Evolutionary conservation across 306 rosid species (phyloP).

Genomic region (Acacia crassicarpa): DNA sequence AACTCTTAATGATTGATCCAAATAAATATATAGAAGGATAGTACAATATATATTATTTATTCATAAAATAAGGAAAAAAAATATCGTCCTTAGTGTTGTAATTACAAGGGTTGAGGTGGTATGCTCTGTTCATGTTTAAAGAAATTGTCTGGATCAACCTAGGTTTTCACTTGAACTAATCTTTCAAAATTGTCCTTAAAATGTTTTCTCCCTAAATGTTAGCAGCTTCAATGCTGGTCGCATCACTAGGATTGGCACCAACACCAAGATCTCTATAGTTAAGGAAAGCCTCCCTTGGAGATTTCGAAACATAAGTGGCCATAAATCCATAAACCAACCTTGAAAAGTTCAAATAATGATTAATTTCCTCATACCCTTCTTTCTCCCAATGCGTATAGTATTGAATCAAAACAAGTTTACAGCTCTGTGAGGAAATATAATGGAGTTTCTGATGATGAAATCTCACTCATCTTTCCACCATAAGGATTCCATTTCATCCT

Average conservation of each 20-base stretch:
- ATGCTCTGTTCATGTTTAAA: conserved; percentile 37
- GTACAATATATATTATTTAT: too few species aligned
- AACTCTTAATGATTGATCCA: too few species aligned
- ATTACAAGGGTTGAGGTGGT: not conserved
- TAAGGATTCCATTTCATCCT: conserved; percentile 39
- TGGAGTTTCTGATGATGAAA: conserved; percentile 7
- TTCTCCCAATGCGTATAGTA: not conserved
- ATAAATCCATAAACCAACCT: conserved; percentile 24
- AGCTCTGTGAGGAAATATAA: conserved; percentile 51
- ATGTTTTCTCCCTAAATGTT: conserved; percentile 13
- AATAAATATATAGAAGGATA: too few species aligned
- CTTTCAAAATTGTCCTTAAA: conserved; percentile 27
- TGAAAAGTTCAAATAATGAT: not conserved
- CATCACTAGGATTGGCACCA: conserved; percentile 36
- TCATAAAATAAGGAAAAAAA: not conserved
- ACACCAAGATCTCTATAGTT: conserved; percentile 40
- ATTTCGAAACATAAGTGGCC: conserved; percentile 24
- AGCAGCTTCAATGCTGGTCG: not conserved
- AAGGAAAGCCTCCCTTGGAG: conserved; percentile 30
- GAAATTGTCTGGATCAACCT: conserved; percentile 32
- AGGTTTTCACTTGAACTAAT: conserved; percentile 20
- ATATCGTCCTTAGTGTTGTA: not conserved
- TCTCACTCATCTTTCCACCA: conserved; percentile 39
- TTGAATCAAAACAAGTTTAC: conserved; percentile 38
- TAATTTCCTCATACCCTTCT: not conserved